A percentile compares a stretch with the other conserved stretches of the same genome.
Evolutionary conservation across 2,329 filamentous ascomycete genomes (phyloP).

Genomic region (Mycosphaerelloides madeirae): DNA sequence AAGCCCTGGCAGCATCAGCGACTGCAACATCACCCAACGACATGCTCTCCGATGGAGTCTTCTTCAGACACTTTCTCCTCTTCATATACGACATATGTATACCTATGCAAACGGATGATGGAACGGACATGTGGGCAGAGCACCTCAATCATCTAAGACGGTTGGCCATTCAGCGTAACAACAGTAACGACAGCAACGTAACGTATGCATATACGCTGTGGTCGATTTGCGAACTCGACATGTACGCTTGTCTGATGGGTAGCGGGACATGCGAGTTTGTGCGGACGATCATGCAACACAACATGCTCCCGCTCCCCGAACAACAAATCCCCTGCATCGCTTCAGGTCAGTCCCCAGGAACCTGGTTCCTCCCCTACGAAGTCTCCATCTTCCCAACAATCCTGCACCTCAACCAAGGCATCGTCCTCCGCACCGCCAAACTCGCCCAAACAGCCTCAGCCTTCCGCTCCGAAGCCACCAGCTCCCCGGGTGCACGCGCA

Average conservation of each 20-base stretch:
- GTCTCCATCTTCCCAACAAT: slow-evolving; percentile 32
- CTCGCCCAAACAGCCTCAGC: slow-evolving; percentile 42
- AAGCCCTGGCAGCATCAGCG: slow-evolving; percentile 41
- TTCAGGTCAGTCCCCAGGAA: slow-evolving; percentile 12
- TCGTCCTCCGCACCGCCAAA: slow-evolving; percentile 42
- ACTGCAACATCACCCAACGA: slow-evolving; percentile 48
- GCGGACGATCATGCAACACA: slow-evolving; percentile 43
- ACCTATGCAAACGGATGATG: slow-evolving; percentile 25
- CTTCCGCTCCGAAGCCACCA: slow-evolving; percentile 28
- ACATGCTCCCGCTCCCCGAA: slow-evolving; percentile 42
- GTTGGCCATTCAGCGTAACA: slow-evolving; percentile 46
- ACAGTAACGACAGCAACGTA: slow-evolving; percentile 34
- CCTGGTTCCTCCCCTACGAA: slow-evolving; percentile 18
- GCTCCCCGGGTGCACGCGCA: slow-evolving; percentile 21
- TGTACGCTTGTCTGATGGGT: slow-evolving; percentile 52
- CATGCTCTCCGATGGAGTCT: slow-evolving; percentile 52
- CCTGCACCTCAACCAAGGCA: slow-evolving; percentile 43
- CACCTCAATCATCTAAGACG: slow-evolving; percentile 50
- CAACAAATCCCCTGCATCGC: slow-evolving; percentile 20
- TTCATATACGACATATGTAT: slow-evolving; percentile 52
- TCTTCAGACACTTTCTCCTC: slow-evolving; percentile 54
- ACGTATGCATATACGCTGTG: slow-evolving; percentile 50
- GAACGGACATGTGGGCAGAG: slow-evolving; percentile 50
- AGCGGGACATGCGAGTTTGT: slow-evolving; percentile 49
- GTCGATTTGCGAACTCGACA: slow-evolving; percentile 52